Conservation (phyloP, 2,329 filamentous ascomycete species). For the Dryadomyces quercus-mongolicae region DNA sequence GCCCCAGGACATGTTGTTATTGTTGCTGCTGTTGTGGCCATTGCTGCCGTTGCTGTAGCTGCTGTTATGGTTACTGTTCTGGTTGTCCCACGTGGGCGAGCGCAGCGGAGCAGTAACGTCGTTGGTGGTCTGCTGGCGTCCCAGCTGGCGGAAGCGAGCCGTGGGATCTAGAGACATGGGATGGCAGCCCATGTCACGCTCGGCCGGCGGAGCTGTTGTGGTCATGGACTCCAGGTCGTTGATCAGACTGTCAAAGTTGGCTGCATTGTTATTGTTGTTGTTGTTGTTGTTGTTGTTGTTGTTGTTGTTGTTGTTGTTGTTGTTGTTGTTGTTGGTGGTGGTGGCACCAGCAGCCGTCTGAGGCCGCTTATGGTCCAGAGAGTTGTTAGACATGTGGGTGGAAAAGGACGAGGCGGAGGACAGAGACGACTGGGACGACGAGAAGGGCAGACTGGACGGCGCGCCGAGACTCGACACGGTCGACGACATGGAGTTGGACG, state of each 20-base stretch:
- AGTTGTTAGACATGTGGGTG: background rate
- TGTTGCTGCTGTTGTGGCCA: background rate
- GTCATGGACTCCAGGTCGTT: background rate
- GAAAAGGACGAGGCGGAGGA: background rate
- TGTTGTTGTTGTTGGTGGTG: background rate
- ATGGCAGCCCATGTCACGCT: background rate
- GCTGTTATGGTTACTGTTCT: background rate
- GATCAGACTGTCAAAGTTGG: background rate
- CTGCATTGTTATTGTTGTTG: background rate
- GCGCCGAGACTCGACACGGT: slow-evolving; percentile 34
- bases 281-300: background rate
- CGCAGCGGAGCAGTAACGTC: background rate
- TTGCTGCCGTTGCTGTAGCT: background rate
- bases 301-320: background rate
- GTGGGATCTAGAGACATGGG: background rate
- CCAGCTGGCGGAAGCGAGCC: too few species aligned
- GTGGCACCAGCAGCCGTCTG: slow-evolving; percentile 11
- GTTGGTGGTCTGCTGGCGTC: background rate
- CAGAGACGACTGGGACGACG: background rate
- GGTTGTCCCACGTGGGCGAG: background rate
- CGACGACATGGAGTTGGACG: slow-evolving; percentile 53
- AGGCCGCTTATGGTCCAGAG: background rate
- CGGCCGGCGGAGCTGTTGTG: background rate
- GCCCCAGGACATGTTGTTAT: background rate
- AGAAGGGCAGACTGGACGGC: slow-evolving; percentile 4